phyloP scores from a whole-genome alignment of 164 flowering plant species.

The Dillenia turbinata region DNA sequence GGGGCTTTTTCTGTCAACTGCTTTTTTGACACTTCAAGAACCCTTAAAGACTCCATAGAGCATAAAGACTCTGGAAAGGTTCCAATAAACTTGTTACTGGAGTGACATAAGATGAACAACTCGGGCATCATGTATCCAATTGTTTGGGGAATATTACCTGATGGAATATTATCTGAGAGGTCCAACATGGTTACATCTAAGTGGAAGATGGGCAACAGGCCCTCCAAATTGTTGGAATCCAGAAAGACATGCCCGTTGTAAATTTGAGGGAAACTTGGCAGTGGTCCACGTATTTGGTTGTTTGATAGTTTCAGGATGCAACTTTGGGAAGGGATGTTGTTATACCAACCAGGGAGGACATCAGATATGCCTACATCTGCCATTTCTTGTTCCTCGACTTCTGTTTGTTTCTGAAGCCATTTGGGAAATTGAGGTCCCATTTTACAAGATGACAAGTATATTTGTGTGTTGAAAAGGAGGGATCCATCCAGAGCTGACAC shows the following conservation, averaged over 20 bases:
- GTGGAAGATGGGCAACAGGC: not conserved
- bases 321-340: not conserved
- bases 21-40: slow-evolving; percentile 6
- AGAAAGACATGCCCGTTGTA: not conserved
- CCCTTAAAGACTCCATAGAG: not conserved
- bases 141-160: slow-evolving; percentile 2
- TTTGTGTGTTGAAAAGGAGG: slow-evolving; percentile 15
- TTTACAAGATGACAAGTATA: not conserved
- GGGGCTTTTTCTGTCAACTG: slow-evolving; percentile 4
- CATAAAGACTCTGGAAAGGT: not conserved
- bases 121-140: not conserved
- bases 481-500: slow-evolving; percentile 9
- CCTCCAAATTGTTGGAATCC: slow-evolving; percentile 1
- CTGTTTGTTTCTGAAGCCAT: not conserved
- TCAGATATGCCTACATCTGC: slow-evolving; percentile 4
- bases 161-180: slow-evolving; percentile 6
- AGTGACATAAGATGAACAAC: slow-evolving; percentile 2
- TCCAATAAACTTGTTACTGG: not conserved
- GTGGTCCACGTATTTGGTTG: not conserved
- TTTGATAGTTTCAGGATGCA: not conserved
- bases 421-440: not conserved
- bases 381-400: not conserved
- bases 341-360: slow-evolving; percentile 4
- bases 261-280: not conserved
- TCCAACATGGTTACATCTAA: not conserved